These are phyloP conservation scores for Zychaea mexicana DNA, from an alignment of 371 early-diverging fungal genomes.

Conservation along the genomic window DNA sequence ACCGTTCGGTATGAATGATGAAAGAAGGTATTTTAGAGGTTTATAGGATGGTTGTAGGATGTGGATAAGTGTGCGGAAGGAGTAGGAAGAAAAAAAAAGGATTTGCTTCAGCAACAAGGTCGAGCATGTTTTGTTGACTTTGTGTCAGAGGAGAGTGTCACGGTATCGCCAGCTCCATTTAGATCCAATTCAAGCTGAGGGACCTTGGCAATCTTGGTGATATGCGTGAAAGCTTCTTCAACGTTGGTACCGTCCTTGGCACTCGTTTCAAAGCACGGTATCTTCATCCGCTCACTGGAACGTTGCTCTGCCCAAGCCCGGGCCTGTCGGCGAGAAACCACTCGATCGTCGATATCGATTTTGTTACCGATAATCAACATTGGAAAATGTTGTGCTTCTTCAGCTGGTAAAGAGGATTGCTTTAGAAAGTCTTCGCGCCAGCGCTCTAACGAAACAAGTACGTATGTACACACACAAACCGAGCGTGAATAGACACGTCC, in stretches of 20 bases:
- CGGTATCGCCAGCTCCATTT: conserved; percentile 32
- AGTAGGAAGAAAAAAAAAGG: no score
- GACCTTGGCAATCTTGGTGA: conserved; percentile 67
- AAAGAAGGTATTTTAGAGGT: no score
- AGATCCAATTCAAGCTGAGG: conserved; percentile 56
- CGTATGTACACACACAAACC: no score
- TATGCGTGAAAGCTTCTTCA: conserved; percentile 77
- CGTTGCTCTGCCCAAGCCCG: conserved; percentile 57
- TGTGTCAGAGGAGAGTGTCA: conserved; percentile 15
- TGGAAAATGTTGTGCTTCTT: conserved; percentile 25
- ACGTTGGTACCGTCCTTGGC: conserved; percentile 89
- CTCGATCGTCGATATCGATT: conserved; percentile 50
- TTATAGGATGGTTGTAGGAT: no score
- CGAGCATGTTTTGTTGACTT: conserved; percentile 6
- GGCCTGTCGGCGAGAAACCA: conserved; percentile 75
- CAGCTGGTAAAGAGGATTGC: conserved; percentile 21
- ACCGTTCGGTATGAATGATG: no score
- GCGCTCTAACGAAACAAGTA: conserved; percentile 86
- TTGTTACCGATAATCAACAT: conserved; percentile 28
- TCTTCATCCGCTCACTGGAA: conserved; percentile 36
- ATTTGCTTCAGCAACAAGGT: conserved; percentile 1
- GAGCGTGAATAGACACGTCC: no score
- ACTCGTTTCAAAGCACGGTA: conserved; percentile 92
- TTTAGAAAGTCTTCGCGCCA: conserved; percentile 87
- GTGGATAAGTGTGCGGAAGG: no score